Base-by-base conservation (phyloP, 1,139 yeast genomes). In the Yamadazyma triangularis region DNA sequence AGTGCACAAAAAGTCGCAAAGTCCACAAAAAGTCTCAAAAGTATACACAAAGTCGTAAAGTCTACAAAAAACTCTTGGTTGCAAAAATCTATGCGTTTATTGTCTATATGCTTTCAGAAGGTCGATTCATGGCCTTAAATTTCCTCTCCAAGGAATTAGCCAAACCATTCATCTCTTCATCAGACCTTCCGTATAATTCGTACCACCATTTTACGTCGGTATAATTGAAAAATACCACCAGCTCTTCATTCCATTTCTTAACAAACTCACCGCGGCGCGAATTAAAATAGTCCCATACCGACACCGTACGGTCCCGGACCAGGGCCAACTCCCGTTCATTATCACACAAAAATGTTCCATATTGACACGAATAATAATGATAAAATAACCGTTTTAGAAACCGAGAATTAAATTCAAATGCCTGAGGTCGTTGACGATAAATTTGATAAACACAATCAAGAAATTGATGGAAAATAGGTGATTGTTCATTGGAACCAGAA, bases 401-500 rank as follows among this genome's bases (percentile, higher is more conserved):
- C 30, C 96, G 63, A 51, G 89, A 95, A 47, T 89, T 88, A 59
- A 80, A 89, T 56, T 91, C 96, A 56, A 91, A 91, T 27, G 66
- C 60, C 1, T 60, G 50, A 0, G 96, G 95, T 41, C 75, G 71
- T 50, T 88, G 95, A 10, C 78, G 60, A 34, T 73, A 56, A 12
- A 89, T 53, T 50, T 91, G 98, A 50, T 80, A 88, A 4, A 87
- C 85, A 41, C 94, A 79, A 48, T 91, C 98, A 33, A 91, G 58
- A 55, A 89, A 93, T 52, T 91, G 98, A 46, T 87, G 96, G 58
- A 91, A 89, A 2, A 89, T 76, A 0, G 98, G 98, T 4, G 96
- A 82, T 15, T 84, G 79, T 24, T 67, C 73, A 31, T 44, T 58
- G 37, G 69, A 64, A 3, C 70, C 73, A 10, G 50, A 36, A 36